These are phyloP conservation scores for Debaryomyces sp. DNA, from an alignment of 1,139 yeast genomes.

Conservation along the genomic window DNA sequence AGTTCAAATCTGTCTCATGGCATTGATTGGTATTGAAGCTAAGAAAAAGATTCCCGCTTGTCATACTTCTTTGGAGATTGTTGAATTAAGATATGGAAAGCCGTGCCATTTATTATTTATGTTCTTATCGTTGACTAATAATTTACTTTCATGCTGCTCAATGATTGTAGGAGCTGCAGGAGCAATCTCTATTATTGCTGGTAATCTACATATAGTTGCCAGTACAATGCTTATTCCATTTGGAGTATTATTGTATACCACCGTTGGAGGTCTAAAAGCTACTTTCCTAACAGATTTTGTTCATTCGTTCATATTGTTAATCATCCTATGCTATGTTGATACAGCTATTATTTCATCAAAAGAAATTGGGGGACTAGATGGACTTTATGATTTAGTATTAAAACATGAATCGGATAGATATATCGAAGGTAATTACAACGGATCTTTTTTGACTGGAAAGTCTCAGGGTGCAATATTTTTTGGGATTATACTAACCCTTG, in stretches of 20 bases:
- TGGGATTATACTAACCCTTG: conserved; percentile 31
- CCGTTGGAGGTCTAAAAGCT: conserved; percentile 45
- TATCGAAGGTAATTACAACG: conserved; percentile 35
- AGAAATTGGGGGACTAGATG: conserved; percentile 32
- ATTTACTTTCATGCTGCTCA: conserved; percentile 33
- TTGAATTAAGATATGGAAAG: conserved; percentile 33
- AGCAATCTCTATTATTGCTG: conserved; percentile 37
- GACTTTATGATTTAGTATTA: conserved; percentile 26
- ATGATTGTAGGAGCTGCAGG: conserved; percentile 43
- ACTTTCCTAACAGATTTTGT: conserved; percentile 42
- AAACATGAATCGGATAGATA: conserved; percentile 19
- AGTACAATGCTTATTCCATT: conserved; percentile 39
- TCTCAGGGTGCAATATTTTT: conserved; percentile 33
- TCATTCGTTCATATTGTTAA: conserved; percentile 36
- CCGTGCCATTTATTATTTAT: conserved; percentile 32
- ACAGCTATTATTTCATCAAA: conserved; percentile 30
- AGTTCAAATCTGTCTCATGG: conserved; percentile 32
- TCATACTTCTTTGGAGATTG: conserved; percentile 34
- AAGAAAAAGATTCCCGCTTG: conserved; percentile 33
- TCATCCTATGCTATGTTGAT: conserved; percentile 29
- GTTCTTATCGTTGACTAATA: conserved; percentile 33
- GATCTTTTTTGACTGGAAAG: conserved; percentile 37
- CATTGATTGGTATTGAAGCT: conserved; percentile 31
- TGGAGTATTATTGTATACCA: conserved; percentile 38
- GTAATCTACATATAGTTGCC: conserved; percentile 35